Evolutionary conservation across 2,329 filamentous ascomycete species (phyloP).

Genomic region (Epichloe uncinata): DNA sequence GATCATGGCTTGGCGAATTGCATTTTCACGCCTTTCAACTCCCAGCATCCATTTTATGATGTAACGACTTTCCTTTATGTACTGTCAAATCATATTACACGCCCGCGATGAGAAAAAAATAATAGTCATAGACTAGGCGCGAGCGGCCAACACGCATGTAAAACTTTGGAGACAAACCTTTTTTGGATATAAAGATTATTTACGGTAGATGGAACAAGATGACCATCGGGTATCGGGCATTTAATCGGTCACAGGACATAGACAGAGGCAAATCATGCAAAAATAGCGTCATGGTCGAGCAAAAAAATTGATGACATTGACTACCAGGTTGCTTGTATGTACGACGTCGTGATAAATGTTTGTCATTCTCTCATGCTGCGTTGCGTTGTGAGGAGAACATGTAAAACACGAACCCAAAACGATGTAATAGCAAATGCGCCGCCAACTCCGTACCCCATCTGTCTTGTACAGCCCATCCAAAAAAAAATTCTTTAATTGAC

Average conservation of each 20-base stretch:
- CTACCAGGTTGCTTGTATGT: background rate
- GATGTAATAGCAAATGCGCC: background rate
- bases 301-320: background rate
- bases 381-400: no score
- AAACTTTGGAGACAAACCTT: background rate
- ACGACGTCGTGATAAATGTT: no score
- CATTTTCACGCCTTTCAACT: background rate
- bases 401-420: background rate
- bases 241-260: background rate
- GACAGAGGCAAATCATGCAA: background rate
- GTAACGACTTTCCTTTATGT: constrained; percentile 3
- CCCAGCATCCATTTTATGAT: background rate
- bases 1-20: background rate
- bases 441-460: background rate
- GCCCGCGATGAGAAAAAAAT: constrained; percentile 23
- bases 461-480: background rate
- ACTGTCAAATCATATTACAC: constrained; percentile 8
- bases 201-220: background rate
- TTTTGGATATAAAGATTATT: background rate
- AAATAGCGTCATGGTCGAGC: background rate
- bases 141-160: background rate
- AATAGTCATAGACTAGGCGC: background rate
- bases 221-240: background rate
- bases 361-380: no score
- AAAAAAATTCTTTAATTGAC: background rate